Evolutionary conservation across 2,329 filamentous ascomycete genomes (phyloP).

Genomic region (Malbranchea cinnamomea): DNA sequence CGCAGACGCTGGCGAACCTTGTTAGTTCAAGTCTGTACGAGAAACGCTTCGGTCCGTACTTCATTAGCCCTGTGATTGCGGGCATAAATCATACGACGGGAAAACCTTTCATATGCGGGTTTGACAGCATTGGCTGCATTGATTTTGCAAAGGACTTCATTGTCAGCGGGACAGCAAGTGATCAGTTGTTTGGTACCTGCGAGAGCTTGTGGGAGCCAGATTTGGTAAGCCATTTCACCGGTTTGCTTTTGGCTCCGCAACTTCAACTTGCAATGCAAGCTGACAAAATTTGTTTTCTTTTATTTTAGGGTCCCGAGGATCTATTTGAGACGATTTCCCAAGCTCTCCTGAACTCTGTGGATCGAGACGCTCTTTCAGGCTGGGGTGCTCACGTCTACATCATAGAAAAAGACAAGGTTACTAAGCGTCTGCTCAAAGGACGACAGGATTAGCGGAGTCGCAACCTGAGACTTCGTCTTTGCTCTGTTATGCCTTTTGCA

Average conservation of each 20-base stretch:
- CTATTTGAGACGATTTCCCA: constrained; percentile 98
- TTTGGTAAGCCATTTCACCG: constrained; percentile 47
- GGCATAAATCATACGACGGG: constrained; percentile 89
- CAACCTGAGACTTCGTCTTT: too few relatives aligned
- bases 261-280: not conserved
- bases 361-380: constrained; percentile 89
- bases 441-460: constrained; percentile 67
- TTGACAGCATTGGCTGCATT: constrained; percentile 98
- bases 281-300: not conserved
- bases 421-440: constrained; percentile 95
- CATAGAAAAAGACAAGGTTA: constrained; percentile 99
- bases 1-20: constrained; percentile 90
- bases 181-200: constrained; percentile 97
- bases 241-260: constrained; percentile 1
- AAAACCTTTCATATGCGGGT: constrained; percentile 95
- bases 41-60: constrained; percentile 89
- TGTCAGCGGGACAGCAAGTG: constrained; percentile 85
- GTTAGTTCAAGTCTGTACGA: constrained; percentile 87
- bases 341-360: constrained; percentile 84
- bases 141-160: constrained; percentile 99
- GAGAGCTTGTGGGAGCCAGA: constrained; percentile 96
- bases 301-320: constrained; percentile 64
- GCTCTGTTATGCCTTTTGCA: too few relatives aligned
- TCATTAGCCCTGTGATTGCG: constrained; percentile 85
- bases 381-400: constrained; percentile 99